phyloP scores from a whole-genome alignment of 2,329 filamentous ascomycete species.

The Hypomyces rosellus region DNA sequence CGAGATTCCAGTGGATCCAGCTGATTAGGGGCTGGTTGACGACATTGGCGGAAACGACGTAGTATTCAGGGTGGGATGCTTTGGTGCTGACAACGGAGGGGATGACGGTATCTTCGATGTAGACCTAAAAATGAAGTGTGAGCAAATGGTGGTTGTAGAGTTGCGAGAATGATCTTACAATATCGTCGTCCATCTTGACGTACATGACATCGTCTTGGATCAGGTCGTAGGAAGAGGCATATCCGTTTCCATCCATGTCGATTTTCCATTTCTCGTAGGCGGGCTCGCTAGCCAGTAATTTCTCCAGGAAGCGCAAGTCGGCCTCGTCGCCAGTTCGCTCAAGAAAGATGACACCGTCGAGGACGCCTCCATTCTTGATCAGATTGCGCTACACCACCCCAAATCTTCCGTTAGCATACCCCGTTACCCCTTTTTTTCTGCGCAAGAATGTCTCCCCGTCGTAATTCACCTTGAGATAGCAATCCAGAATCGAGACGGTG shows the following conservation, averaged over 20 bases:
- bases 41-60: constrained; percentile 49
- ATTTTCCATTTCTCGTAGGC: constrained; percentile 33
- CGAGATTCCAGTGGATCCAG: constrained; percentile 48
- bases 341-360: constrained; percentile 40
- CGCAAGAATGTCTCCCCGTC: background rate
- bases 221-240: constrained; percentile 34
- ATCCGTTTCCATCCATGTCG: constrained; percentile 29
- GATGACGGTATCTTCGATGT: constrained; percentile 36
- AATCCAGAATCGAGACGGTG: constrained; percentile 40
- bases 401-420: background rate
- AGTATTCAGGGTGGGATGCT: constrained; percentile 42
- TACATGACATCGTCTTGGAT: constrained; percentile 41
- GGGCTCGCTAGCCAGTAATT: constrained; percentile 29
- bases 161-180: constrained; percentile 20
- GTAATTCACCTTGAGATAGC: constrained; percentile 34
- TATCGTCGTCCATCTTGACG: constrained; percentile 32
- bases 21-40: constrained; percentile 50
- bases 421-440: background rate
- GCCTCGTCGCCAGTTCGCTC: constrained; percentile 32
- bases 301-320: constrained; percentile 34
- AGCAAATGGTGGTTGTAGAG: background rate
- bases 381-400: constrained; percentile 32
- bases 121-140: constrained; percentile 22
- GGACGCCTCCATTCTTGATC: constrained; percentile 36
- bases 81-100: constrained; percentile 48